Conservation (phyloP, 495 filamentous ascomycete species). For the Aspergillus hancockii region DNA sequence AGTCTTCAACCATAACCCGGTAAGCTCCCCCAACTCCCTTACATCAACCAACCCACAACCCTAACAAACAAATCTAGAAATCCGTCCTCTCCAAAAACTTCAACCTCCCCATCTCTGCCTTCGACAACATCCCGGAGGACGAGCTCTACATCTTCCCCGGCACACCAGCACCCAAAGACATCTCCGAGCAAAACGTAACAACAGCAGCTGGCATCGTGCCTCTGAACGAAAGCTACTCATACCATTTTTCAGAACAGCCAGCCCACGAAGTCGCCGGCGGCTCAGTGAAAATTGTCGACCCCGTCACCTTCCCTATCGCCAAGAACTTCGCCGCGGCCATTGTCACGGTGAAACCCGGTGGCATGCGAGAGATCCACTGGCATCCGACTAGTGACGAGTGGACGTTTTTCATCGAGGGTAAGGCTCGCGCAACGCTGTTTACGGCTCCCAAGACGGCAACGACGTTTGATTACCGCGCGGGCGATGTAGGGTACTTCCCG, state of each 20-base stretch:
- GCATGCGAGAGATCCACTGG: constrained; percentile 81
- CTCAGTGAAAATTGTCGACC: constrained; percentile 68
- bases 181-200: constrained; percentile 62
- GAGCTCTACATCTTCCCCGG: constrained; percentile 73
- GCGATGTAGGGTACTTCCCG: constrained; percentile 73
- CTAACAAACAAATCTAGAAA: constrained; percentile 28
- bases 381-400: constrained; percentile 75
- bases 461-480: constrained; percentile 76
- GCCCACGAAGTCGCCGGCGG: constrained; percentile 61
- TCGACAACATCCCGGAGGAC: constrained; percentile 57
- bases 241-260: constrained; percentile 65
- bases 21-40: constrained; percentile 11
- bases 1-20: constrained; percentile 59
- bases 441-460: constrained; percentile 55
- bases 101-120: constrained; percentile 51
- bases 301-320: constrained; percentile 61
- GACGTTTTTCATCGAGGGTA: constrained; percentile 72
- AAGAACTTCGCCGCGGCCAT: constrained; percentile 61
- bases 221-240: constrained; percentile 56
- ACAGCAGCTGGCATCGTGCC: constrained; percentile 59
- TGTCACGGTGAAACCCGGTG: constrained; percentile 67
- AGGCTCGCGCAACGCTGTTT: constrained; percentile 67
- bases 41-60: neutral
- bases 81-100: constrained; percentile 67
- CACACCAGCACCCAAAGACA: constrained; percentile 59